A percentile compares a stretch with the other conserved stretches of the same genome.
These are phyloP conservation scores for Peronospora belbahrii DNA, from an alignment of 352 stramenopile species.

Conservation along the genomic window DNA sequence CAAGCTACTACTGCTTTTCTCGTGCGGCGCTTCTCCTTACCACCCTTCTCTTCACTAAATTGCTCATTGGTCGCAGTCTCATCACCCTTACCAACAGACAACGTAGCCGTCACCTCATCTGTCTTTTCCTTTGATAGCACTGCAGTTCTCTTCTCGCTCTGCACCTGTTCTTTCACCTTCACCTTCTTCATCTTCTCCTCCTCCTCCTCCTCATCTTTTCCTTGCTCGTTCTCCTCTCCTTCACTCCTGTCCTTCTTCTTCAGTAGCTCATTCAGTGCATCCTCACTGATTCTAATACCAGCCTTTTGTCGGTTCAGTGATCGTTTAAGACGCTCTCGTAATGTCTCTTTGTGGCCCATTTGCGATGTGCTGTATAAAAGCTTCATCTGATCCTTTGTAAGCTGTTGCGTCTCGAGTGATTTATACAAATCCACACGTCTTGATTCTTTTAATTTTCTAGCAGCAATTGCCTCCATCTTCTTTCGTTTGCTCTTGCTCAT, in stretches of 20 bases:
- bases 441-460: constrained; percentile 71
- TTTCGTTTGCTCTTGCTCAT: constrained; percentile 81
- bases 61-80: neutral
- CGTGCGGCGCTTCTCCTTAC: constrained; percentile 27
- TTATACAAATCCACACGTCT: constrained; percentile 70
- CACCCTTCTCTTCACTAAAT: constrained; percentile 8
- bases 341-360: constrained; percentile 76
- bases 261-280: constrained; percentile 50
- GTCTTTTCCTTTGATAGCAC: constrained; percentile 11
- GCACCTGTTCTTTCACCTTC: constrained; percentile 12
- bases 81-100: neutral
- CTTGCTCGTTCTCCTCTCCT: constrained; percentile 10
- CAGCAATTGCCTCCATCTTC: constrained; percentile 68
- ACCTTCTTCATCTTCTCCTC: constrained; percentile 3
- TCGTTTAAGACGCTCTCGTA: constrained; percentile 67
- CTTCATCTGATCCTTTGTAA: constrained; percentile 57
- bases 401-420: constrained; percentile 52
- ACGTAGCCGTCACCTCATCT: constrained; percentile 5
- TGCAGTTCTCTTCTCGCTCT: constrained; percentile 17
- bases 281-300: constrained; percentile 44
- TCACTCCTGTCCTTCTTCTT: constrained; percentile 28
- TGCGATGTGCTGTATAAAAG: constrained; percentile 71
- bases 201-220: constrained; percentile 9
- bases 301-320: constrained; percentile 73
- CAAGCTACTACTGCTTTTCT: constrained; percentile 19